Percentiles rank a stretch among this genome's conserved stretches.
Evolutionary conservation across 805 yeast genomes (phyloP).

Genomic region (Candida golubevii): DNA sequence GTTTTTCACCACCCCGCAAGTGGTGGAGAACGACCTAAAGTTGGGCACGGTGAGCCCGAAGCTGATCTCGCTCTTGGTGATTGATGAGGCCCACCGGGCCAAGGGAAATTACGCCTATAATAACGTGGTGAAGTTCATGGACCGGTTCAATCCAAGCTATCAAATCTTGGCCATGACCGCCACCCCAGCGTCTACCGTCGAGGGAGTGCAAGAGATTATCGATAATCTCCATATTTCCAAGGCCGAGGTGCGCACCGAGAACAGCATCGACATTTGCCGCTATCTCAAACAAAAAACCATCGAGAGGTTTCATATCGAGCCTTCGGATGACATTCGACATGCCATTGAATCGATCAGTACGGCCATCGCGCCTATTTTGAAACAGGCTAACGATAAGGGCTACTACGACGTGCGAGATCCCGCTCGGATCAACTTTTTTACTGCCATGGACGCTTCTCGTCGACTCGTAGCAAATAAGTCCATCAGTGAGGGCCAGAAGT

Average conservation of each 20-base stretch:
- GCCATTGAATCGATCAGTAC: constrained; percentile 51
- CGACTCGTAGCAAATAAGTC: constrained; percentile 49
- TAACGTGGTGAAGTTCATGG: constrained; percentile 64
- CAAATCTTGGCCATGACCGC: constrained; percentile 89
- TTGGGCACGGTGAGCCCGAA: constrained; percentile 75
- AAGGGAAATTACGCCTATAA: constrained; percentile 87
- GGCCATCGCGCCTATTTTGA: constrained; percentile 64
- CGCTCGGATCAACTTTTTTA: constrained; percentile 60
- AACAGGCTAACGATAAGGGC: constrained; percentile 58
- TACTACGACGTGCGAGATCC: constrained; percentile 68
- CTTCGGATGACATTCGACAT: constrained; percentile 51
- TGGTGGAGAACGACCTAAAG: constrained; percentile 83
- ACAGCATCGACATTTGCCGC: constrained; percentile 70
- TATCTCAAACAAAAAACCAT: constrained; percentile 70
- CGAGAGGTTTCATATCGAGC: constrained; percentile 53
- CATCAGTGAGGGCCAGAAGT: constrained; percentile 65
- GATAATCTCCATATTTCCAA: constrained; percentile 67
- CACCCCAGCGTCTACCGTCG: constrained; percentile 87
- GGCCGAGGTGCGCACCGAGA: constrained; percentile 84
- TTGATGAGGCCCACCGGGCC: constrained; percentile 96
- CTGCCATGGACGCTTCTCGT: constrained; percentile 65
- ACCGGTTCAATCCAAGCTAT: constrained; percentile 59
- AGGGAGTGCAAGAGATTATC: constrained; percentile 83
- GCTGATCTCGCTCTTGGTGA: constrained; percentile 66
- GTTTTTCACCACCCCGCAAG: constrained; percentile 94